Percentiles rank a stretch among this genome's conserved stretches.
Conservation (phyloP, 805 yeast genomes). For the Jamesozyma spencerorum region DNA sequence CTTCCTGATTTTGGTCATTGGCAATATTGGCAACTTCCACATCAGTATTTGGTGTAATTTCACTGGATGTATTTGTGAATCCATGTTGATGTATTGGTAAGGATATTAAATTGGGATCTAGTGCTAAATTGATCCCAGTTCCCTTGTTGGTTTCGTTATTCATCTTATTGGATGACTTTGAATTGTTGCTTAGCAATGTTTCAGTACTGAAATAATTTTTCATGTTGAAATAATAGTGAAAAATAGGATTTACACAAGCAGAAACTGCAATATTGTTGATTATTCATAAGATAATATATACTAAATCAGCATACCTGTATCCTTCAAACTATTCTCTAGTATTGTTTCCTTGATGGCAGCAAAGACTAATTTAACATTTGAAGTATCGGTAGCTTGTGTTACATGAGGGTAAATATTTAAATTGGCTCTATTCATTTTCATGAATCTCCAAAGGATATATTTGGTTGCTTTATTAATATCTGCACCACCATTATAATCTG, state of each 20-base stretch:
- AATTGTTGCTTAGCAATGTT: too few relatives aligned
- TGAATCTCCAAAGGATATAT: conserved; percentile 83
- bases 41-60: not conserved
- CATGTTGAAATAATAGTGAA: too few relatives aligned
- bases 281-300: too few relatives aligned
- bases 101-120: conserved; percentile 28
- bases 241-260: too few relatives aligned
- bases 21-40: not conserved
- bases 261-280: too few relatives aligned
- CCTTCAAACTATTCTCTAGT: conserved; percentile 64
- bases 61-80: not conserved
- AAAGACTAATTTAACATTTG: conserved; percentile 76
- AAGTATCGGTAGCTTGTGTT: conserved; percentile 90
- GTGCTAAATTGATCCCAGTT: conserved; percentile 23
- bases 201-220: too few relatives aligned
- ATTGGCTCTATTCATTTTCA: conserved; percentile 74
- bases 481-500: conserved; percentile 85
- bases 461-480: conserved; percentile 87
- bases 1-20: not conserved
- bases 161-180: not conserved
- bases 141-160: not conserved
- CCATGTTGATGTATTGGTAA: conserved; percentile 9
- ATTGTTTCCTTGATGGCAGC: conserved; percentile 78
- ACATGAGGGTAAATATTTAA: conserved; percentile 80
- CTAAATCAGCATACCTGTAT: conserved; percentile 51